Base-by-base conservation (phyloP, 2,329 filamentous ascomycete genomes). In the Talaromyces atroroseus region DNA sequence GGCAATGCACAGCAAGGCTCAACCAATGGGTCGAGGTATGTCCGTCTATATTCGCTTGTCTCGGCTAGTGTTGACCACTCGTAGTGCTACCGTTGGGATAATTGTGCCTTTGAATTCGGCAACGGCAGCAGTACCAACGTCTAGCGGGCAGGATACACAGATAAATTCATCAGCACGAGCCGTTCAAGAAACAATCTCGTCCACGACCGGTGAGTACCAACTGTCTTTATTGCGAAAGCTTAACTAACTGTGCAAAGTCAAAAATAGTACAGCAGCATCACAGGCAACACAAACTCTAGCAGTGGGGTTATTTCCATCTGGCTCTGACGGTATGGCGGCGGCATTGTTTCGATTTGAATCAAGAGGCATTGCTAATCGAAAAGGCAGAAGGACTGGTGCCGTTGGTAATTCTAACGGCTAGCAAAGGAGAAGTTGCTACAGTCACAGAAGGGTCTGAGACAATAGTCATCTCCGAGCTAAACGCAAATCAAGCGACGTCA, bases 401-500 rank as follows among this genome's bases (percentile, higher is more conserved):
- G 14, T 10, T 44, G 3, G 42, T 34, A 38, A 18, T 23, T 18
- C 18, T 52, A 10, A 52, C 45, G 16, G 45, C 38, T 18, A 44
- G 45, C 2, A 53, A 24, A 6, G 55, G 49, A 26, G 34, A 8
- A 44, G 40, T 23, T 23, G 23, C 44, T 7, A 53, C 55, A 1
- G 36, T 52, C 36, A 48, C 49, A 1, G 34, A 57, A 6, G 51
- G 40, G 7, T 23, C 44, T n/a, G 50, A 36, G 26, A 49, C 49
- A 11, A 40, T 54, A 20, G 24, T 54, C 23, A 49, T 54, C 11
- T 54, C 52, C 26, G 18, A 54, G 24, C 1, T 49, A 23, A 45
- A 45, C 7, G 45, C 4, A 32, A 16, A 38, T n/a, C 52, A 54
- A 49, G 45, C 32, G 24, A 18, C 32, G 21, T 36, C 46, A 14